These are phyloP conservation scores for Alternaria burnsii DNA, from an alignment of 2,329 filamentous ascomycete species.

Conservation along the genomic window DNA sequence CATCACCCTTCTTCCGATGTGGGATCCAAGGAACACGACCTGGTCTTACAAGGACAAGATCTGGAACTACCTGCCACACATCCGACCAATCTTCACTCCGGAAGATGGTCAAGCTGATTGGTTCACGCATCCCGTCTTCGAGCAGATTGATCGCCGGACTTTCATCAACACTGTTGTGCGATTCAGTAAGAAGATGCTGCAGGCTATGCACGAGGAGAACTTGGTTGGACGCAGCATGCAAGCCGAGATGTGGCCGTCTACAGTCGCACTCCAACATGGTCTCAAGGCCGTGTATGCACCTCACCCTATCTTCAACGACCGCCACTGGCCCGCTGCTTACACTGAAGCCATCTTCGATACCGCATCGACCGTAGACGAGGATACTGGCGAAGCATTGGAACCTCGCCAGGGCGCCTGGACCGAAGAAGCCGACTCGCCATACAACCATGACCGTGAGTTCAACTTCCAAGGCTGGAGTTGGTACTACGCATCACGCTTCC, in stretches of 20 bases:
- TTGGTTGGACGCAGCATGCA: conserved; percentile 89
- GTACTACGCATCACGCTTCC: conserved; percentile 90
- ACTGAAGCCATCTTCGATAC: conserved; percentile 82
- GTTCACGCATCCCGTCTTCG: conserved; percentile 61
- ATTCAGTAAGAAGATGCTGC: conserved; percentile 79
- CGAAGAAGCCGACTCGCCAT: conserved; percentile 53
- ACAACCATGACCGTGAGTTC: conserved; percentile 76
- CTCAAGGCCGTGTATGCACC: conserved; percentile 92
- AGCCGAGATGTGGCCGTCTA: conserved; percentile 95
- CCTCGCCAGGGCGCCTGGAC: conserved; percentile 64
- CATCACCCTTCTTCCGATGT: conserved; percentile 90
- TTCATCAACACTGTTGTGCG: conserved; percentile 89
- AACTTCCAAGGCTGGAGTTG: conserved; percentile 87
- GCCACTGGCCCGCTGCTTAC: conserved; percentile 82
- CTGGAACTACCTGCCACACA: conserved; percentile 58
- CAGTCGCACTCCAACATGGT: conserved; percentile 87
- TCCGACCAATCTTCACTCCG: conserved; percentile 84
- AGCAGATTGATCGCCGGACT: conserved; percentile 71
- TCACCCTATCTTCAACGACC: conserved; percentile 87
- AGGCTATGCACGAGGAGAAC: conserved; percentile 91
- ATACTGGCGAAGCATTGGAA: conserved; percentile 60
- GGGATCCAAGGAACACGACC: conserved; percentile 84
- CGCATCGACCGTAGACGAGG: conserved; percentile 29
- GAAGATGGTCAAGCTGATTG: conserved; percentile 72
- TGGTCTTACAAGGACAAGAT: conserved; percentile 69